Percentiles rank a stretch among this genome's conserved stretches.
Evolutionary conservation across 768 basidiomycete genomes (phyloP).

Genomic region (Podaxis pistillaris): DNA sequence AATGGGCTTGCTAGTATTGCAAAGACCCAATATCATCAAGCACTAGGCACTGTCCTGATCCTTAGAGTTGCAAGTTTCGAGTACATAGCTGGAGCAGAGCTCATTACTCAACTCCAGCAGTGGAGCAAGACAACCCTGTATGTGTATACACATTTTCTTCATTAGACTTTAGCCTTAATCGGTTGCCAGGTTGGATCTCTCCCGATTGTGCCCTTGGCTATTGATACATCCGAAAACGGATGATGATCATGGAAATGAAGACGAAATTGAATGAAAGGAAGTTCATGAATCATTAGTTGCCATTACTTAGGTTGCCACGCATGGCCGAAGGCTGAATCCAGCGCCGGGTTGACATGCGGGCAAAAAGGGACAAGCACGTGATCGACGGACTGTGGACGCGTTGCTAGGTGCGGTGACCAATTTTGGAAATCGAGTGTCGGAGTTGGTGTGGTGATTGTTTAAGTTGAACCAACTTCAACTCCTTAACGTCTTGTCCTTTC

Average conservation of each 20-base stretch:
- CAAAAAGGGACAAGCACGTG: background rate
- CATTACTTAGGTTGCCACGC: background rate
- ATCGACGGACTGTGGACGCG: background rate
- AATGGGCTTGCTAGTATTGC: too few relatives aligned
- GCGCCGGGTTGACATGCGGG: background rate
- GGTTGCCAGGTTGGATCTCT: too few relatives aligned
- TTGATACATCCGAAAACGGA: background rate
- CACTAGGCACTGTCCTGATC: too few relatives aligned
- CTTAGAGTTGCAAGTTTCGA: too few relatives aligned
- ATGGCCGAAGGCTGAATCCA: background rate
- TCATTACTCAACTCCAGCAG: too few relatives aligned
- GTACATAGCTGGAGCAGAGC: too few relatives aligned
- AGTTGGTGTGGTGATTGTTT: background rate
- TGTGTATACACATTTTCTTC: too few relatives aligned
- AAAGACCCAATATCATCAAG: too few relatives aligned
- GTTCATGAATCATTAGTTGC: background rate
- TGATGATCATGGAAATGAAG: background rate
- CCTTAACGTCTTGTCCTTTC: background rate
- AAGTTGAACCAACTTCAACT: background rate
- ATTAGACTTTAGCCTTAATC: too few relatives aligned
- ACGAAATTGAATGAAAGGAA: background rate
- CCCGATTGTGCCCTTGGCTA: too few relatives aligned
- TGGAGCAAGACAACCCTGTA: too few relatives aligned
- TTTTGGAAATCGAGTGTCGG: background rate
- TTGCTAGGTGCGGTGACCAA: background rate